Evolutionary conservation across 805 yeast genomes (phyloP).

Genomic region (Nakazawaea peltata): DNA sequence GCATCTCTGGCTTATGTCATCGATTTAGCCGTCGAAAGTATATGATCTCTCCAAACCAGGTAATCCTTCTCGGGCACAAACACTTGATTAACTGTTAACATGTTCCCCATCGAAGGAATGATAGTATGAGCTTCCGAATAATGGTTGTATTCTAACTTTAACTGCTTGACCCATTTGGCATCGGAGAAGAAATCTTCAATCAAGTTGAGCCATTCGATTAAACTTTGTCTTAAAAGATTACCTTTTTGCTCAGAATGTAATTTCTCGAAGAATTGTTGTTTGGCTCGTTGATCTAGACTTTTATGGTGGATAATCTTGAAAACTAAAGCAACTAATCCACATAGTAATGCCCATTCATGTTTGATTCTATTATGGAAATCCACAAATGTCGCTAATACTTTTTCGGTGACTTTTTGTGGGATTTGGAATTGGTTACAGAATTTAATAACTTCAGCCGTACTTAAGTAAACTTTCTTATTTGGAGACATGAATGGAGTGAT

Average conservation of each 20-base stretch:
- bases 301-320: constrained; percentile 45
- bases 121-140: constrained; percentile 19
- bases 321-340: constrained; percentile 58
- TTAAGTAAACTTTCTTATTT: constrained; percentile 23
- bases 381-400: constrained; percentile 41
- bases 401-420: constrained; percentile 42
- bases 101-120: constrained; percentile 13
- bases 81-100: constrained; percentile 16
- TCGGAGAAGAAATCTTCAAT: constrained; percentile 46
- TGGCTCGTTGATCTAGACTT: constrained; percentile 39
- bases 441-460: constrained; percentile 33
- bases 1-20: too few relatives aligned
- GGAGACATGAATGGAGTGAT: constrained; percentile 14
- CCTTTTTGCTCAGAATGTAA: constrained; percentile 49
- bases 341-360: constrained; percentile 61
- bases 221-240: constrained; percentile 37
- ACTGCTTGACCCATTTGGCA: constrained; percentile 53
- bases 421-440: constrained; percentile 60
- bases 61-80: constrained; percentile 24
- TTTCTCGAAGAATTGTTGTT: constrained; percentile 37
- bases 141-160: constrained; percentile 34
- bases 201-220: constrained; percentile 44
- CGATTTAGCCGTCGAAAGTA: too few relatives aligned
- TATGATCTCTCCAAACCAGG: constrained; percentile 27
- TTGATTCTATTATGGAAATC: constrained; percentile 44